Conservation (phyloP, 306 rosid genomes). For the Vachellia collinsii region DNA sequence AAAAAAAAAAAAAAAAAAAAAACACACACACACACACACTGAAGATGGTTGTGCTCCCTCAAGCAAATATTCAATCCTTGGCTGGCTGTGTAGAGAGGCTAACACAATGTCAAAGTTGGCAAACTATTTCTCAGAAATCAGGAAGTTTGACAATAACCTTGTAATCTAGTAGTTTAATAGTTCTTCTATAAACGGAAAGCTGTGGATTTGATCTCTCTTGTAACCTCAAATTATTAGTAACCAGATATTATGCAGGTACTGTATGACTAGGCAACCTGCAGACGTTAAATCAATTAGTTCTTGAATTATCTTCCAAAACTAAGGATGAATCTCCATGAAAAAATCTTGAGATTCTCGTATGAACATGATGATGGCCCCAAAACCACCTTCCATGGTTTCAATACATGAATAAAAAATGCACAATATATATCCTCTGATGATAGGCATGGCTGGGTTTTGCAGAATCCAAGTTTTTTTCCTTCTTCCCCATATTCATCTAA, state of each 20-base stretch:
- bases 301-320: slow-evolving; percentile 26
- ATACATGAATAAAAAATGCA: not conserved
- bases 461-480: not conserved
- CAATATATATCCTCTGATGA: not conserved
- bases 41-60: not conserved
- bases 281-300: not conserved
- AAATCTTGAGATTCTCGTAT: not conserved
- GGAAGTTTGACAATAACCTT: too few relatives aligned
- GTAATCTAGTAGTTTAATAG: too few relatives aligned
- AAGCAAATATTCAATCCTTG: not conserved
- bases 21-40: too few relatives aligned
- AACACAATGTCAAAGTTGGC: not conserved
- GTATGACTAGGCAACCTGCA: not conserved
- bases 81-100: not conserved
- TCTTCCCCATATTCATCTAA: not conserved
- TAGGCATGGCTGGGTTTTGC: slow-evolving; percentile 11
- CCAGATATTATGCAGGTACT: not conserved
- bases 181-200: too few relatives aligned
- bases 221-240: too few relatives aligned
- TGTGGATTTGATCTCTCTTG: too few relatives aligned
- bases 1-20: not conserved
- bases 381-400: not conserved
- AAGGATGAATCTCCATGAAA: slow-evolving; percentile 1
- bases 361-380: slow-evolving; percentile 7
- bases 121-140: not conserved